Evolutionary conservation across 257 asterid species (phyloP).

Genomic region (Nyctanthes arbortristis): DNA sequence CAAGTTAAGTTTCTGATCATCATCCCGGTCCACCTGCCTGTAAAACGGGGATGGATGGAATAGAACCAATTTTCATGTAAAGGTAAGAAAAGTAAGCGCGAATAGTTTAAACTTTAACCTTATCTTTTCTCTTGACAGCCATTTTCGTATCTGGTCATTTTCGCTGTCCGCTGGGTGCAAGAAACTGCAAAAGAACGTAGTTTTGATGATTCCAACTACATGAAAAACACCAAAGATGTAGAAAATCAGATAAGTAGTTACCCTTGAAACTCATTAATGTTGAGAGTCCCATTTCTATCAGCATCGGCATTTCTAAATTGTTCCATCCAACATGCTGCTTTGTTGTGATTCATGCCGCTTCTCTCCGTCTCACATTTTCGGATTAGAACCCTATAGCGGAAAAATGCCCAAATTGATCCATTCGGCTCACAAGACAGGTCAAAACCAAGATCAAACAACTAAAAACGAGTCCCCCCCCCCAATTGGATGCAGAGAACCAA

Average conservation of each 20-base stretch:
- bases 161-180: slow-evolving; percentile 43
- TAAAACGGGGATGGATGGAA: background rate
- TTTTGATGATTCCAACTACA: background rate
- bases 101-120: slow-evolving; percentile 25
- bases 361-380: slow-evolving; percentile 26
- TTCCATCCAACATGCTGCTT: slow-evolving; percentile 47
- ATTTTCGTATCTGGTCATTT: slow-evolving; percentile 29
- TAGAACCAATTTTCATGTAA: background rate
- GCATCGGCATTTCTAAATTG: slow-evolving; percentile 41
- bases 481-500: background rate
- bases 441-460: background rate
- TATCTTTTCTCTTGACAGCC: slow-evolving; percentile 35
- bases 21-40: slow-evolving; percentile 32
- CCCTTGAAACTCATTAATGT: slow-evolving; percentile 42
- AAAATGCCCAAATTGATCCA: background rate
- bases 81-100: background rate
- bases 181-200: slow-evolving; percentile 25
- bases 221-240: background rate
- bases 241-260: slow-evolving; percentile 6
- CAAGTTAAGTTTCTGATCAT: slow-evolving; percentile 28
- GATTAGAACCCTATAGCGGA: slow-evolving; percentile 14
- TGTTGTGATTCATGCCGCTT: slow-evolving; percentile 27
- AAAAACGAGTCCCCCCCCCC: background rate
- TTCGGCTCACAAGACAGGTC: slow-evolving; percentile 8
- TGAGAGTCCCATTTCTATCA: slow-evolving; percentile 41